Conservation (phyloP, 2,329 filamentous ascomycete species). For the Whalleya microplaca region DNA sequence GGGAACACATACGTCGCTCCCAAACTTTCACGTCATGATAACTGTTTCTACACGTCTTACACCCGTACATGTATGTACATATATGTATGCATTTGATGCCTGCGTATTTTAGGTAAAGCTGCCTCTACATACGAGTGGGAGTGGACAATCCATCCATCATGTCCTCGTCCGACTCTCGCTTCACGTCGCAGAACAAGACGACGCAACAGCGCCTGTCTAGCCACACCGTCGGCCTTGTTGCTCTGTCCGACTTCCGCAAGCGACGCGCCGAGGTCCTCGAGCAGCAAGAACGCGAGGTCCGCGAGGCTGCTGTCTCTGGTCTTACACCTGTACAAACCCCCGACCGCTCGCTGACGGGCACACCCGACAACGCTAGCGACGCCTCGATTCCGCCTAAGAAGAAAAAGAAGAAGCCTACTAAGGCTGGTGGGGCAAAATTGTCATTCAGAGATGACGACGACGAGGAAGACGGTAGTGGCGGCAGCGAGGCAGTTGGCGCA, state of each 20-base stretch:
- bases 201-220: conserved; percentile 82
- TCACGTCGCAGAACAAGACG: conserved; percentile 75
- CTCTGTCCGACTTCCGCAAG: conserved; percentile 93
- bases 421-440: conserved; percentile 51
- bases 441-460: conserved; percentile 72
- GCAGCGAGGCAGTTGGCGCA: conserved; percentile 45
- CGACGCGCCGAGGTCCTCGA: conserved; percentile 92
- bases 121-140: neutral
- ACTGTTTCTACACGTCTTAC: too few species aligned
- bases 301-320: conserved; percentile 61
- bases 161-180: conserved; percentile 55
- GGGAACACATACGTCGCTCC: too few species aligned
- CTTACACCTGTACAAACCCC: conserved; percentile 44
- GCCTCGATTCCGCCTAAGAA: conserved; percentile 44
- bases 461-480: conserved; percentile 50
- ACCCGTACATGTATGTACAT: too few species aligned
- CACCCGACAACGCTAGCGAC: conserved; percentile 49
- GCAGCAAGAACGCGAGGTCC: conserved; percentile 81
- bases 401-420: conserved; percentile 49
- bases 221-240: conserved; percentile 87
- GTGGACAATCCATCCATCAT: conserved; percentile 11
- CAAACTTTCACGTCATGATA: too few species aligned
- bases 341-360: conserved; percentile 52
- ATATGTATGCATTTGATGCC: neutral
- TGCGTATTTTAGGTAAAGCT: neutral